Conservation (phyloP, 2,329 filamentous ascomycete species). For the Mycogone perniciosa region DNA sequence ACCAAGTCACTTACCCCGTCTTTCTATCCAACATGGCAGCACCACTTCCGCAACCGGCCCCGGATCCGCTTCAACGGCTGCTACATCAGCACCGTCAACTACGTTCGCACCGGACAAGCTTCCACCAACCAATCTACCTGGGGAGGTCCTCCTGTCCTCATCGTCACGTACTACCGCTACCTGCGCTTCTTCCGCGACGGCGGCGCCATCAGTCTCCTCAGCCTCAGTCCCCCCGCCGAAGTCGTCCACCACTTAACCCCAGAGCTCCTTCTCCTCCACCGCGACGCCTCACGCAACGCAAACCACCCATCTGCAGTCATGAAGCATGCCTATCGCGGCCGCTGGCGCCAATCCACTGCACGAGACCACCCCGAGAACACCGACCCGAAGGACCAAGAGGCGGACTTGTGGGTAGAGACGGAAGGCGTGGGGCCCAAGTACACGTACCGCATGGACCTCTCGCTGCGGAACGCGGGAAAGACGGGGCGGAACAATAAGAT, state of each 20-base stretch:
- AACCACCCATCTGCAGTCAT: constrained; percentile 48
- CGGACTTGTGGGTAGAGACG: constrained; percentile 76
- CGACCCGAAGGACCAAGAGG: constrained; percentile 39
- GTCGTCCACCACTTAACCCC: constrained; percentile 79
- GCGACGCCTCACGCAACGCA: constrained; percentile 22
- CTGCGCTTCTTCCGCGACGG: constrained; percentile 92
- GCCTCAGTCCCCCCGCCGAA: constrained; percentile 74
- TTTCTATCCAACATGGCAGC: constrained; percentile 50
- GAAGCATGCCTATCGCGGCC: constrained; percentile 57
- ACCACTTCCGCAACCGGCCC: constrained; percentile 75
- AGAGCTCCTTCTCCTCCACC: constrained; percentile 53
- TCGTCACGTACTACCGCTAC: constrained; percentile 97
- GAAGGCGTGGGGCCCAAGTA: constrained; percentile 76
- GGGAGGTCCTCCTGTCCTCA: constrained; percentile 71
- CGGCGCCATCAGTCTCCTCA: constrained; percentile 71
- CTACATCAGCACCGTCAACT: constrained; percentile 97
- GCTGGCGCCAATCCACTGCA: constrained; percentile 43
- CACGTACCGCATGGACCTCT: constrained; percentile 74
- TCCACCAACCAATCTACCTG: constrained; percentile 67
- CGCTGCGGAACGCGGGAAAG: constrained; percentile 57
- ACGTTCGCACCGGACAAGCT: constrained; percentile 73
- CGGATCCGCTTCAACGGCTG: constrained; percentile 90
- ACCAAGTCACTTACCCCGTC: constrained; percentile 38
- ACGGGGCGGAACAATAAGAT: constrained; percentile 77
- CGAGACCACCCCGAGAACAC: constrained; percentile 23